Base-by-base conservation (phyloP, 2,329 filamentous ascomycete genomes). In the Cladosporium sp. region DNA sequence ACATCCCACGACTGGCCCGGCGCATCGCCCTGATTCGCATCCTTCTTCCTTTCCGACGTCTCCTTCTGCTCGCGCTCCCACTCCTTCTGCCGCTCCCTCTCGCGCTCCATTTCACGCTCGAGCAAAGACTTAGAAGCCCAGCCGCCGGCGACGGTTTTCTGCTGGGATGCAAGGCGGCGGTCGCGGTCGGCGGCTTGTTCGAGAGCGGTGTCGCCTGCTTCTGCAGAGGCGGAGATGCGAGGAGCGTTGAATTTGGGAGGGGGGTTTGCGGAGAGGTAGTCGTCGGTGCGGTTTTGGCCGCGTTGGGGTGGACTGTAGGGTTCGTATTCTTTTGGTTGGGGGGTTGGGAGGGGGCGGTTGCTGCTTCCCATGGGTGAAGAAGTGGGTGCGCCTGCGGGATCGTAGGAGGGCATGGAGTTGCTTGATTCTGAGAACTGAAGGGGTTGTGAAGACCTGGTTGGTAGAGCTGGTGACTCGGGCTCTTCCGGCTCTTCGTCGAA, bases 91-190 rank as follows among this genome's bases (percentile, higher is more conserved):
- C 90, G 83, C 79, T 92, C 86, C 10, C 91, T 83, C 77, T 93
- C 91, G 75, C 89, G 82, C 76, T 93, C 90, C 89, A 93, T 92
- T 77, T 93, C 91, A 30, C 89, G 86, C 78, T 93, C 91, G 1
- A 93, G 84, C 11, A 93, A 82, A 0, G 88, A 90, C 79, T 89
- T 91, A 69, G 84, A 84, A 1, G 87, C 87, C 85, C 84, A 87
- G 0, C 86, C 87, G 30, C 81, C 84, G 1, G 87, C 85, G 75
- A 87, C 88, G 23, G 87, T 89, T 74, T 85, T 83, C 58, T 79
- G 77, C 72, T 90, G 88, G 13, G 85, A 82, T 61, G 85, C 83
- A 1, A 79, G 77, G 14, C 88, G 86, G 3, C 86, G 83, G 26
- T 85, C 83, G 73, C 89, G 86, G 71, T 90, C 87, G 16, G 79